phyloP scores from a whole-genome alignment of 805 yeast genomes.

The Wickerhamomyces pijperi region DNA sequence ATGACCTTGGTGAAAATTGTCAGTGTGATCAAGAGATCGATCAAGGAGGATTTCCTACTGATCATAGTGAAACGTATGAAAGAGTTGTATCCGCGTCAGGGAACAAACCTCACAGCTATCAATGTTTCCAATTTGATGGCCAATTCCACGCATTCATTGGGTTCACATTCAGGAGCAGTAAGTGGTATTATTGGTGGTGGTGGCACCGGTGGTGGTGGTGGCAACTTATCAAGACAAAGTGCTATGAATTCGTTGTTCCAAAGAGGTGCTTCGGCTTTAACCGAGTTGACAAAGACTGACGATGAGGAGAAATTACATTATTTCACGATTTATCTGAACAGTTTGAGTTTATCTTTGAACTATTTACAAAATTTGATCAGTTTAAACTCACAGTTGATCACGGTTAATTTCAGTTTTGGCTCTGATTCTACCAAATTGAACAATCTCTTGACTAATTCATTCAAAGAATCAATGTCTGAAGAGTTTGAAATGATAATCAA shows the following conservation, averaged over 20 bases:
- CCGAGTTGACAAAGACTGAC: conserved; percentile 24
- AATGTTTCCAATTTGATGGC: too few species aligned
- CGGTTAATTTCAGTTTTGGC: conserved; percentile 27
- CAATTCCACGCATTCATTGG: too few species aligned
- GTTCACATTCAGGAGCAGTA: too few species aligned
- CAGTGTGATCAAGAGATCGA: conserved; percentile 41
- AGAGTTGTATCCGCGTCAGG: conserved; percentile 30
- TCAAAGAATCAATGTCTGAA: neutral
- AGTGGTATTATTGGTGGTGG: too few species aligned
- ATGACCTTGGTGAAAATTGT: conserved; percentile 43
- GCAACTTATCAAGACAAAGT: conserved; percentile 4
- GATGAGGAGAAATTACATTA: conserved; percentile 42
- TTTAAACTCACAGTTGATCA: conserved; percentile 21
- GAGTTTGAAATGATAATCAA: conserved; percentile 7
- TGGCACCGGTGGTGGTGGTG: conserved; percentile 7
- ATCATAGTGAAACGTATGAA: conserved; percentile 38
- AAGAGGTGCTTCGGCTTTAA: conserved; percentile 33
- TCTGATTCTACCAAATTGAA: conserved; percentile 20
- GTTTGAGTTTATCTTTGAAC: conserved; percentile 50
- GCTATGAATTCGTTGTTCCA: conserved; percentile 24
- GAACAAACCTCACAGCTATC: conserved; percentile 8
- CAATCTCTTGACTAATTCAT: conserved; percentile 5
- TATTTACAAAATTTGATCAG: conserved; percentile 36
- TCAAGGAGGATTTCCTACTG: conserved; percentile 54
- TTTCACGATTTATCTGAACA: conserved; percentile 61